These are phyloP conservation scores for Phytophthora quininea DNA, from an alignment of 352 stramenopile species.

Conservation along the genomic window DNA sequence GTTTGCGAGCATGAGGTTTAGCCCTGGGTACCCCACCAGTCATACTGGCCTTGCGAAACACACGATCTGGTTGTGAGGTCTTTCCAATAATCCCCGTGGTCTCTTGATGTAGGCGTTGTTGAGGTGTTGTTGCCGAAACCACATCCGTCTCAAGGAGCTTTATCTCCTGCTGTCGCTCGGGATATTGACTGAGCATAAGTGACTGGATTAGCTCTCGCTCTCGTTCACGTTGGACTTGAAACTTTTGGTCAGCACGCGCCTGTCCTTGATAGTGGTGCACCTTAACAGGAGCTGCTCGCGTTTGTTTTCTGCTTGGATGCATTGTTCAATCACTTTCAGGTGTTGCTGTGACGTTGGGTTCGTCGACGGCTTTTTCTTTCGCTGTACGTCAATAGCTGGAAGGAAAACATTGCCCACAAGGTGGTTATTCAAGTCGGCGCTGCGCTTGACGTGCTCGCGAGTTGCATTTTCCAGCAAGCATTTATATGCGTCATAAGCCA, in stretches of 20 bases:
- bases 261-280: slow-evolving; percentile 54
- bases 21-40: slow-evolving; percentile 38
- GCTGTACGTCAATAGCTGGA: slow-evolving; percentile 45
- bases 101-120: slow-evolving; percentile 22
- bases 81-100: slow-evolving; percentile 33
- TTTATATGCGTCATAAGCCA: slow-evolving; percentile 57
- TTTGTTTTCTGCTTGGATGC: slow-evolving; percentile 73
- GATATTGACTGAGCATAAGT: slow-evolving; percentile 53
- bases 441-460: slow-evolving; percentile 49
- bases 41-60: slow-evolving; percentile 47
- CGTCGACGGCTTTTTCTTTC: slow-evolving; percentile 12
- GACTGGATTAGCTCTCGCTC: slow-evolving; percentile 63
- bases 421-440: slow-evolving; percentile 45
- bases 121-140: slow-evolving; percentile 7
- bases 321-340: slow-evolving; percentile 76
- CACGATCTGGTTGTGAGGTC: slow-evolving; percentile 36
- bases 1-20: slow-evolving; percentile 47
- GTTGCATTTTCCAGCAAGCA: slow-evolving; percentile 50
- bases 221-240: slow-evolving; percentile 55
- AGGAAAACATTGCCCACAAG: slow-evolving; percentile 73
- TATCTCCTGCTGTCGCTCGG: slow-evolving; percentile 28
- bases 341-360: slow-evolving; percentile 49
- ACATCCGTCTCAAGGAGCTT: slow-evolving; percentile 41
- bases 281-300: slow-evolving; percentile 61
- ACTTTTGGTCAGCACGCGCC: slow-evolving; percentile 61